phyloP scores from a whole-genome alignment of 805 yeast genomes.

The Saccharomyces paradoxus region DNA sequence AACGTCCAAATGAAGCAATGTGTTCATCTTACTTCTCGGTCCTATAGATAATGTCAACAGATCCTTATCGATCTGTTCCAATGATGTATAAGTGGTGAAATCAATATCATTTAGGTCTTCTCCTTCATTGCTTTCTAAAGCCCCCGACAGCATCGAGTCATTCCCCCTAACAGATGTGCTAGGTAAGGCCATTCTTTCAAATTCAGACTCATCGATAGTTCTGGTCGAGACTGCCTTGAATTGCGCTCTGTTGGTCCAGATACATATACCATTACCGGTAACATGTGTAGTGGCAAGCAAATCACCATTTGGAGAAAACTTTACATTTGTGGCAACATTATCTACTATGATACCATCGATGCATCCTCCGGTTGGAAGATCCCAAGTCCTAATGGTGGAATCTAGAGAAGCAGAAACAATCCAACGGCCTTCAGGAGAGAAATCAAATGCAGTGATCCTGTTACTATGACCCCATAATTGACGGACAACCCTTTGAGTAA shows the following conservation, averaged over 20 bases:
- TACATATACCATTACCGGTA: slow-evolving; percentile 74
- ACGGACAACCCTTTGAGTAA: slow-evolving; percentile 77
- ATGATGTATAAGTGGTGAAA: slow-evolving; percentile 39
- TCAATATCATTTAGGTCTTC: slow-evolving; percentile 28
- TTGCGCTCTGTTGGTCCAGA: slow-evolving; percentile 90
- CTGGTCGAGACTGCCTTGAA: slow-evolving; percentile 69
- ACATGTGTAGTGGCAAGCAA: slow-evolving; percentile 90
- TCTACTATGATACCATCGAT: slow-evolving; percentile 81
- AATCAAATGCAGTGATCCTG: slow-evolving; percentile 79
- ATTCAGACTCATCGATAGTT: slow-evolving; percentile 68
- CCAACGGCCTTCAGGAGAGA: slow-evolving; percentile 95
- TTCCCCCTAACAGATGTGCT: slow-evolving; percentile 76
- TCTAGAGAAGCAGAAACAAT: slow-evolving; percentile 76
- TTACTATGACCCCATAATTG: slow-evolving; percentile 84
- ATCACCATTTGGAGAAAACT: slow-evolving; percentile 82
- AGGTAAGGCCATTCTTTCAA: slow-evolving; percentile 56
- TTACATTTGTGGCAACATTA: slow-evolving; percentile 70
- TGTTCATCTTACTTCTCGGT: slow-evolving; percentile 71
- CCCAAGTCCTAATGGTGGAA: slow-evolving; percentile 91
- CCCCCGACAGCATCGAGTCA: slow-evolving; percentile 64
- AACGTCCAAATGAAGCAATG: slow-evolving; percentile 71
- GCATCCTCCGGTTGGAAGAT: slow-evolving; percentile 92
- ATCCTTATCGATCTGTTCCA: slow-evolving; percentile 52
- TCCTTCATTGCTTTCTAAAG: slow-evolving; percentile 42
- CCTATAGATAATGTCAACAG: slow-evolving; percentile 69